Evolutionary conservation across 73 alveolate genomes (phyloP).

Genomic region (Paramecium pentaurelia): DNA sequence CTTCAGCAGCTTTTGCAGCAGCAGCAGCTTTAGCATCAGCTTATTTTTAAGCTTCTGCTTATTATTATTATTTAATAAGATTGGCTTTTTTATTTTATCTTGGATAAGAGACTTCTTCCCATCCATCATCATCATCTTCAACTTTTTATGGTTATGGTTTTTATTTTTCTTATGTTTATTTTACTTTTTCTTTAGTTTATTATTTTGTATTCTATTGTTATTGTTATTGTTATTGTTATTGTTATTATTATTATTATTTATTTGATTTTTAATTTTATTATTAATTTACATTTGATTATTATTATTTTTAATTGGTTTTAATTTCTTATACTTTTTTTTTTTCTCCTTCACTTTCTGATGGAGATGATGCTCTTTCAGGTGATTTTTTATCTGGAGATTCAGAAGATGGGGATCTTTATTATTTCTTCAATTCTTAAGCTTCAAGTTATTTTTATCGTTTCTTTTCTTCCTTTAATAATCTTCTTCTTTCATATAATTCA

Average conservation of each 20-base stretch:
- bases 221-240: not conserved
- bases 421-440: not conserved
- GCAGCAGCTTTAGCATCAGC: slow-evolving; percentile 24
- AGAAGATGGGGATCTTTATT: not conserved
- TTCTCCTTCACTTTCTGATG: slow-evolving; percentile 21
- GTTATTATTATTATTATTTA: not conserved
- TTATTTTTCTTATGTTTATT: not conserved
- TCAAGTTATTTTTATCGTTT: slow-evolving; percentile 4
- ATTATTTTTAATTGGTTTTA: not conserved
- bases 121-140: slow-evolving; percentile 36
- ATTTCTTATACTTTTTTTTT: not conserved
- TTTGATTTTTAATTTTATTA: not conserved
- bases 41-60: not conserved
- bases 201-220: not conserved
- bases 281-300: not conserved
- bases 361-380: slow-evolving; percentile 13
- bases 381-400: slow-evolving; percentile 28
- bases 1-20: not conserved
- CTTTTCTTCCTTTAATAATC: slow-evolving; percentile 36
- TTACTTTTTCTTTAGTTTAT: not conserved
- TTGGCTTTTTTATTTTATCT: slow-evolving; percentile 10
- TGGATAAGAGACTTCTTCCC: slow-evolving; percentile 11
- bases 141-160: not conserved
- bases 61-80: not conserved
- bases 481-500: slow-evolving; percentile 43